phyloP scores from a whole-genome alignment of 495 filamentous ascomycete species.

The Jackrogersella minutella region DNA sequence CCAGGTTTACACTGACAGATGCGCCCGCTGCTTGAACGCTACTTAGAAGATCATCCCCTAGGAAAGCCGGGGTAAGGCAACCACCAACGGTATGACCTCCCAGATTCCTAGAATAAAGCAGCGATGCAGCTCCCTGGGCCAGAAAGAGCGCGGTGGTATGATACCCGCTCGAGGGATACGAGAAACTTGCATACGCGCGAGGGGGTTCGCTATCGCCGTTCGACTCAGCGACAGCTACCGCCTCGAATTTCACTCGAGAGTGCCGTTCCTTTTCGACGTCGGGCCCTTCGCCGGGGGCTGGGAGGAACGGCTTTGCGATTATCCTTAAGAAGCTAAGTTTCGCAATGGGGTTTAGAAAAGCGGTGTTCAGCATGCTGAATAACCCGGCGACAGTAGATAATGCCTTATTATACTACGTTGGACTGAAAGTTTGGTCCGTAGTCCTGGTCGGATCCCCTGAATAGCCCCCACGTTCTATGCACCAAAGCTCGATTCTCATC shows the following conservation, averaged over 20 bases:
- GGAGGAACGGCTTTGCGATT: conserved; percentile 13
- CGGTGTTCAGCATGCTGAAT: neutral
- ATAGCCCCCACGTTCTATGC: conserved; percentile 36
- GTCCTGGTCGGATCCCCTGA: conserved; percentile 10
- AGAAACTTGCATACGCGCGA: conserved; percentile 32
- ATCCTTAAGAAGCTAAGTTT: neutral
- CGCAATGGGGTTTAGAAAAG: neutral
- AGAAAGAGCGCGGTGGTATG: conserved; percentile 23
- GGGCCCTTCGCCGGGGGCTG: conserved; percentile 23
- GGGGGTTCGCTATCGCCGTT: neutral
- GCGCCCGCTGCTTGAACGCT: conserved; percentile 21
- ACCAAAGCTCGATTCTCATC: conserved; percentile 27
- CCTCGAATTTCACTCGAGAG: conserved; percentile 26
- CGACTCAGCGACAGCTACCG: conserved; percentile 25
- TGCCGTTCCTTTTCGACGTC: conserved; percentile 25
- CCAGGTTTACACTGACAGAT: conserved; percentile 9
- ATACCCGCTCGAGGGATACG: conserved; percentile 25
- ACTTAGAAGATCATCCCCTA: conserved; percentile 24
- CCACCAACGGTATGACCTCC: conserved; percentile 12
- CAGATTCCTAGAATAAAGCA: conserved; percentile 25
- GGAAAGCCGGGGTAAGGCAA: conserved; percentile 32
- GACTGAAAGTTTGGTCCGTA: conserved; percentile 29
- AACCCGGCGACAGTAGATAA: conserved; percentile 11
- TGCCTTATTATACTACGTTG: conserved; percentile 31
- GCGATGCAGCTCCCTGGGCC: conserved; percentile 20